A percentile compares a stretch with the other conserved stretches of the same genome.
Evolutionary conservation across 805 yeast species (phyloP).

Genomic region (Candida mattraensis): DNA sequence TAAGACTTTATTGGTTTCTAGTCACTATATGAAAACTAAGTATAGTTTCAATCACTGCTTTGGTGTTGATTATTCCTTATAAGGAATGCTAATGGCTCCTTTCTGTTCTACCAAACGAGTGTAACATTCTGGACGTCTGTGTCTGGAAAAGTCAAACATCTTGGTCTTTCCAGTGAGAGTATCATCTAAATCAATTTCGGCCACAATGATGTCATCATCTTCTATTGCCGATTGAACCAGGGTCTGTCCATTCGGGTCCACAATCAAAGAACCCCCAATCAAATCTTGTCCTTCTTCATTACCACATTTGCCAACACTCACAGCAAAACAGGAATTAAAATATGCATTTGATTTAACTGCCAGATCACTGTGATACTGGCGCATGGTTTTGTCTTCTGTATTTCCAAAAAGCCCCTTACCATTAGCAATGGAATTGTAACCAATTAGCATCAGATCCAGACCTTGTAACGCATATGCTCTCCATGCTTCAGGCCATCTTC

Average conservation of each 20-base stretch:
- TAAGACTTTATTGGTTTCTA: too few species aligned
- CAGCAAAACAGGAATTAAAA: constrained; percentile 36
- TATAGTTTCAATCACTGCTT: too few species aligned
- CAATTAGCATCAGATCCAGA: constrained; percentile 38
- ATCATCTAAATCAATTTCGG: constrained; percentile 38
- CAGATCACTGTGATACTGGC: constrained; percentile 36
- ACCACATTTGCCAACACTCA: constrained; percentile 38
- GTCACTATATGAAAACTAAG: too few species aligned
- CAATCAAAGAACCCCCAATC: constrained; percentile 38
- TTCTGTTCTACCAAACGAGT: constrained; percentile 29
- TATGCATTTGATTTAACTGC: constrained; percentile 37
- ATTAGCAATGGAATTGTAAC: constrained; percentile 38
- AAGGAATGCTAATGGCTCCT: constrained; percentile 19
- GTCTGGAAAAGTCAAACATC: constrained; percentile 39
- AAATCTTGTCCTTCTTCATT: constrained; percentile 38
- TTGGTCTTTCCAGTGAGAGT: constrained; percentile 36
- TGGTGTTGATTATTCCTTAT: too few species aligned
- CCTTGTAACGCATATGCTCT: constrained; percentile 40
- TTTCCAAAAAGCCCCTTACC: constrained; percentile 36
- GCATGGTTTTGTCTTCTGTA: constrained; percentile 32
- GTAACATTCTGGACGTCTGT: constrained; percentile 38
- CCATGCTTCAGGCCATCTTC: constrained; percentile 46
- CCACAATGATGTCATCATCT: constrained; percentile 24
- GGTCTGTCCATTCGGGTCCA: constrained; percentile 37
- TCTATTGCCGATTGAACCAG: constrained; percentile 30